A percentile compares a stretch with the other conserved stretches of the same genome.
These are phyloP conservation scores for Acacia acuminata DNA, from an alignment of 306 rosid species.

Conservation along the genomic window DNA sequence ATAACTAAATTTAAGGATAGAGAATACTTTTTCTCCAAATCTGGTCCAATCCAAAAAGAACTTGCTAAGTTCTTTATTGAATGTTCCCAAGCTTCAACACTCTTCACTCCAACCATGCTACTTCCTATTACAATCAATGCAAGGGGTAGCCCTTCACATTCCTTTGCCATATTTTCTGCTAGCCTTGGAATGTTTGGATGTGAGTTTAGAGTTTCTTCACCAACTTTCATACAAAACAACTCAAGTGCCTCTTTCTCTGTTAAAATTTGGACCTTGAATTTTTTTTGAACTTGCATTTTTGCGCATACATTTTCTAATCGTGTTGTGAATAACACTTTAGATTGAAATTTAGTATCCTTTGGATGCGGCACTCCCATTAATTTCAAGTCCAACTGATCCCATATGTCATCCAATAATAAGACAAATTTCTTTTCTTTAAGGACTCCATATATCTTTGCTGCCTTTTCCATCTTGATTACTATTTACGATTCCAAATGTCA, in stretches of 20 bases:
- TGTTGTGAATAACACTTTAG: constrained; percentile 35
- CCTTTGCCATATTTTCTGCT: neutral
- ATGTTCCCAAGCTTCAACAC: neutral
- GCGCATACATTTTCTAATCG: constrained; percentile 28
- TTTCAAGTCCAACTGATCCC: constrained; percentile 28
- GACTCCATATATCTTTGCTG: too few relatives aligned
- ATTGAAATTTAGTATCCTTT: neutral
- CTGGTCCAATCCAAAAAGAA: too few relatives aligned
- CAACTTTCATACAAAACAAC: too few relatives aligned
- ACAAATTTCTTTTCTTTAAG: too few relatives aligned
- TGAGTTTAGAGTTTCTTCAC: neutral
- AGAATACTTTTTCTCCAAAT: too few relatives aligned
- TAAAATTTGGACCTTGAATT: constrained; percentile 18
- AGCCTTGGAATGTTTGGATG: neutral
- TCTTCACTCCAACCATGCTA: constrained; percentile 29
- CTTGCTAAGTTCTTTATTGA: neutral
- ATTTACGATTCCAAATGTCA: too few relatives aligned
- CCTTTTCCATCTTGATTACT: too few relatives aligned
- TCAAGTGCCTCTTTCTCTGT: neutral
- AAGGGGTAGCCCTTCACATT: constrained; percentile 25
- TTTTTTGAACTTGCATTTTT: constrained; percentile 30
- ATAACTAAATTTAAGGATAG: too few relatives aligned
- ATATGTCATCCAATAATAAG: constrained; percentile 50
- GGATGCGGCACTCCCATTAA: constrained; percentile 19
- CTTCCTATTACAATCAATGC: constrained; percentile 20